Base-by-base conservation (phyloP, 805 yeast species). In the Teunomyces funiuensis region DNA sequence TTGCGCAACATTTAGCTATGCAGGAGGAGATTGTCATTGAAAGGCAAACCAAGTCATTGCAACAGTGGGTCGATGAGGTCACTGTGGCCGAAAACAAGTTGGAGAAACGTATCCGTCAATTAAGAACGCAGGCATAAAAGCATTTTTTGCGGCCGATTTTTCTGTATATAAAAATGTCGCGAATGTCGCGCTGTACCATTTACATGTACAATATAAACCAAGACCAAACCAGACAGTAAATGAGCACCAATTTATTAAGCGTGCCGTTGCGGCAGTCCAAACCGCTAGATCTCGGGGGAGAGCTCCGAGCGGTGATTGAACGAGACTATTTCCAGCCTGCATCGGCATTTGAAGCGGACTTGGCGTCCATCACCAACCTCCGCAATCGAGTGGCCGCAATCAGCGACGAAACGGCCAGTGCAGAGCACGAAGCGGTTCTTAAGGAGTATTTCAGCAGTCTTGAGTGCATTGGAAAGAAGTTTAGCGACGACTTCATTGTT, bases 401-500 rank as follows among this genome's bases (percentile, higher is more conserved):
- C 1, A 66, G 62, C 8, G 60, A 55, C 34, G 61, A 53, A 11
- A 22, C 58, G 4, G 47, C 52, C 0, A 55, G 73, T 0, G 41
- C 65, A 1, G 65, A 65, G n/a, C 67, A 68, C 27, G 41, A 74
- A 4, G 60, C 60, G 0, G 40, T 59, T 1, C 49, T 79, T 25
- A 63, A 65, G 31, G 57, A 71, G 33, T 87, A 85, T 55, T 76
- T 69, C 47, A 46, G 61, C 4, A 72, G 73, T 33, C 48, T 86
- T 8, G 44, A 60, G 1, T 66, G 66, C 6, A 42, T 85, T 6
- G 60, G 61, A 27, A 42, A 60, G 36, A 86, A 84, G 54, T 83
- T 90, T 44, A 88, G 93, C 0, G 69, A 69, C 20, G 83, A 83
- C 46, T 66, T 74, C 14, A 62, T 79, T 6, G 74, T 71, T 28